phyloP scores from a whole-genome alignment of 192 early-diverging fungal genomes.

The Coemansia sp. region DNA sequence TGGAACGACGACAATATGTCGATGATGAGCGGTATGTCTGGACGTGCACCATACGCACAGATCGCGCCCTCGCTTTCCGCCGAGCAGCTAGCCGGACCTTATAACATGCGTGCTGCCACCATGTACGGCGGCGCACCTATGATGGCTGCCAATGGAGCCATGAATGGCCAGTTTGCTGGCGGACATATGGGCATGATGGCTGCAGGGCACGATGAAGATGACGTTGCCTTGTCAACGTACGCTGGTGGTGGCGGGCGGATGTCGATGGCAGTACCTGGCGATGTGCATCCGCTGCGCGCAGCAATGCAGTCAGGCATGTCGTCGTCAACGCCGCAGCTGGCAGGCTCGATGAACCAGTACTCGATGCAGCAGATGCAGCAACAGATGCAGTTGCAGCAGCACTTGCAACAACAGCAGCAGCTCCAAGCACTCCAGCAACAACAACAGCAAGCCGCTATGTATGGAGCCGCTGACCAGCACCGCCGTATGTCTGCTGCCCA shows the following conservation, averaged over 20 bases:
- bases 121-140: conserved; percentile 31
- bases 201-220: conserved; percentile 32
- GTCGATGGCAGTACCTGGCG: conserved; percentile 38
- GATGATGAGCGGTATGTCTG: conserved; percentile 53
- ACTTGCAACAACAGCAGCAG: conserved; percentile 30
- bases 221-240: conserved; percentile 47
- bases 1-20: conserved; percentile 54
- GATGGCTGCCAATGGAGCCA: conserved; percentile 10
- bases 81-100: conserved; percentile 34
- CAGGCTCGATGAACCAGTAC: conserved; percentile 25
- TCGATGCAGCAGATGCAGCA: conserved; percentile 26
- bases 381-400: conserved; percentile 31
- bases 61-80: conserved; percentile 47
- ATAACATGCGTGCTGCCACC: conserved; percentile 35
- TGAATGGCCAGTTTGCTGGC: conserved; percentile 8
- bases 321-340: conserved; percentile 48
- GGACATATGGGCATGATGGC: conserved; percentile 15
- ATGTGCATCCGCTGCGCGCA: conserved; percentile 53
- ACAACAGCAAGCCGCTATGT: conserved; percentile 13
- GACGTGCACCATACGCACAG: conserved; percentile 44
- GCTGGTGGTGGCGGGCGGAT: conserved; percentile 30
- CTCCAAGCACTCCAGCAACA: conserved; percentile 22
- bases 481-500: conserved; percentile 37
- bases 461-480: conserved; percentile 34
- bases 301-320: conserved; percentile 57